Percentiles rank a stretch among this genome's conserved stretches.
phyloP scores from a whole-genome alignment of 805 yeast genomes.

The Myxozyma lipomycoides region DNA sequence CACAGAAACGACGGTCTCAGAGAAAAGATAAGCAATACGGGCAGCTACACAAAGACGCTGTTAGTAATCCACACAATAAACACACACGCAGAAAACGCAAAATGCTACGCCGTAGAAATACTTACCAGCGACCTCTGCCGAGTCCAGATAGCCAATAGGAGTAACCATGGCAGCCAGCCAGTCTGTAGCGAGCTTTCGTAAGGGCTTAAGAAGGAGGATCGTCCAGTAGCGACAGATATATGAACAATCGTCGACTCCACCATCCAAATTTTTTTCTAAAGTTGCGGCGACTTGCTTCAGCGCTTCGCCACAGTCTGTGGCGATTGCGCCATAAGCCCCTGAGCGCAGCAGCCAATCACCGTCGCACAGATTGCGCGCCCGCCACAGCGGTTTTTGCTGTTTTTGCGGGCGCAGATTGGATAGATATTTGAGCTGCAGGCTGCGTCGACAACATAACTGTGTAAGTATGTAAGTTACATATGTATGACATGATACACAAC shows the following conservation, averaged over 20 bases:
- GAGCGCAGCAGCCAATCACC: not conserved
- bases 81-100: not conserved
- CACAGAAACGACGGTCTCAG: conserved; percentile 25
- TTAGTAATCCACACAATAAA: not conserved
- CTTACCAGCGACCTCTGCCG: conserved; percentile 28
- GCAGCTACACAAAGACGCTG: conserved; percentile 12
- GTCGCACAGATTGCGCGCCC: not conserved
- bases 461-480: too few relatives aligned
- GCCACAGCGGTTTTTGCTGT: not conserved
- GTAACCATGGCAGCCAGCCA: conserved; percentile 14
- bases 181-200: not conserved
- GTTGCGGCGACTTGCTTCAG: not conserved
- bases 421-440: too few relatives aligned
- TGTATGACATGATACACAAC: too few relatives aligned
- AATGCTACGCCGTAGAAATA: not conserved
- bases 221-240: not conserved
- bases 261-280: too few relatives aligned
- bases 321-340: not conserved
- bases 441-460: too few relatives aligned
- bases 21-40: conserved; percentile 26
- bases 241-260: too few relatives aligned
- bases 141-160: conserved; percentile 17
- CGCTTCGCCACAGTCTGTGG: not conserved
- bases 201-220: not conserved
- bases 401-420: not conserved